Base-by-base conservation (phyloP, 2,329 filamentous ascomycete genomes). In the Aspergillus unguis region DNA sequence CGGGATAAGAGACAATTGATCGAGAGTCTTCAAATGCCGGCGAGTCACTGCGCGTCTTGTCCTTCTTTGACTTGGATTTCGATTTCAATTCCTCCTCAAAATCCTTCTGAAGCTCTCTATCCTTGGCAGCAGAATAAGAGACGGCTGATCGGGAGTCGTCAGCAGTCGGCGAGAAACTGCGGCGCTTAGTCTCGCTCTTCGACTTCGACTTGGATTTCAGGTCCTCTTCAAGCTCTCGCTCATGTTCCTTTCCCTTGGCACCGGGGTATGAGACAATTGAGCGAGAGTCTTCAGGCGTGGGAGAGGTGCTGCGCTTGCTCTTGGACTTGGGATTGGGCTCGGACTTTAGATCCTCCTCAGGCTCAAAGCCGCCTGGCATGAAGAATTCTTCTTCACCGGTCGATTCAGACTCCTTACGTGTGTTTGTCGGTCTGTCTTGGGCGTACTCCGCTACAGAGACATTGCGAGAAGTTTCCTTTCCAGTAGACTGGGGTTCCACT, bases 281-380 rank as follows among this genome's bases (percentile, higher is more conserved):
- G 17, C 17, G 17, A 17, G 17, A 17, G 17, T 17, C 17, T 17
- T 17, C 17, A 17, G 17, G 17, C 17, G 17, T 17, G 17, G 17
- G 17, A 1, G 17, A 17, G 17, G 17, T 17, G 17, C 17, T 17
- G 17, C 17, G 17, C 17, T 17, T 17, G 17, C 17, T 17, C 17
- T 17, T 17, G 17, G 17, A 17, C 17, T 17, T 17, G 17, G 17
- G 17, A 1, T 17, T 17, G 17, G 17, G 17, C 17, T 17, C 17
- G 17, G 17, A 17, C 17, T 17, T 17, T 17, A 17, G 17, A 17
- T 17, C 17, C 17, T 58, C 58, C n/a, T 46, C 57, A 8, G 51
- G 49, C 4, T 66, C 63, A 38, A 69, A 70, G 6, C 66, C 63
- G 31, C 66, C 66, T 9, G 67, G 66, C 65, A 70, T 69, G 11